phyloP scores from a whole-genome alignment of 768 basidiomycete species.

The Auriscalpium vulgare region DNA sequence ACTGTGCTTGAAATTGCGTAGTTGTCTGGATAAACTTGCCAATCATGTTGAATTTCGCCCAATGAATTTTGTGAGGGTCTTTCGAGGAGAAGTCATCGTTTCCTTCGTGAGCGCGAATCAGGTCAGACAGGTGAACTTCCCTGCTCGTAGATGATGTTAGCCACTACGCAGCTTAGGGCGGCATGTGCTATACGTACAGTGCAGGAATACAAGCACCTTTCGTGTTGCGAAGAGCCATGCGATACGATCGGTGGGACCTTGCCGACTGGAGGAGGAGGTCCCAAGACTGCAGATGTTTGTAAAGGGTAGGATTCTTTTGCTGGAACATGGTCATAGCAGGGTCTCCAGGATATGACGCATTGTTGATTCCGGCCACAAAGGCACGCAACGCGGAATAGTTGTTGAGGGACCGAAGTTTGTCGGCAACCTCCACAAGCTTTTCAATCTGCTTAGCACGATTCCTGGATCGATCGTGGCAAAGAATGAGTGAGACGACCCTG shows the following conservation, averaged over 20 bases:
- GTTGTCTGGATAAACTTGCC: conserved; percentile 78
- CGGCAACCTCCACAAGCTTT: conserved; percentile 80
- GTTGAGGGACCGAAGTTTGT: conserved; percentile 70
- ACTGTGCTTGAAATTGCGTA: conserved; percentile 70
- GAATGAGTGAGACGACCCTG: conserved; percentile 87
- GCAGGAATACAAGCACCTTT: conserved; percentile 86
- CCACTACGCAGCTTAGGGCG: conserved; percentile 8
- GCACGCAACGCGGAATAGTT: conserved; percentile 93
- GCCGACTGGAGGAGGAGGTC: conserved; percentile 77
- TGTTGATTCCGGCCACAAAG: conserved; percentile 89
- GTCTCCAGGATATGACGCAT: conserved; percentile 69
- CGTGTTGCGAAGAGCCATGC: conserved; percentile 78
- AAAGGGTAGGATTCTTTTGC: conserved; percentile 52
- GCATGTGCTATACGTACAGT: conserved; percentile 34
- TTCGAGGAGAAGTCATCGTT: conserved; percentile 64
- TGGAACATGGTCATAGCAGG: conserved; percentile 72
- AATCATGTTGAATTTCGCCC: conserved; percentile 95
- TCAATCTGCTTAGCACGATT: conserved; percentile 77
- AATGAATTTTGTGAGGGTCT: conserved; percentile 74
- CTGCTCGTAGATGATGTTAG: conserved; percentile 29
- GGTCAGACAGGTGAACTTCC: conserved; percentile 86
- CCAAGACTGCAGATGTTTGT: conserved; percentile 76
- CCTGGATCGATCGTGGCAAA: conserved; percentile 77
- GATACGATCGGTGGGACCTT: conserved; percentile 85
- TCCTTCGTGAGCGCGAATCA: conserved; percentile 81